phyloP scores from a whole-genome alignment of 129 eudicot genomes.

The Daucus carota region DNA sequence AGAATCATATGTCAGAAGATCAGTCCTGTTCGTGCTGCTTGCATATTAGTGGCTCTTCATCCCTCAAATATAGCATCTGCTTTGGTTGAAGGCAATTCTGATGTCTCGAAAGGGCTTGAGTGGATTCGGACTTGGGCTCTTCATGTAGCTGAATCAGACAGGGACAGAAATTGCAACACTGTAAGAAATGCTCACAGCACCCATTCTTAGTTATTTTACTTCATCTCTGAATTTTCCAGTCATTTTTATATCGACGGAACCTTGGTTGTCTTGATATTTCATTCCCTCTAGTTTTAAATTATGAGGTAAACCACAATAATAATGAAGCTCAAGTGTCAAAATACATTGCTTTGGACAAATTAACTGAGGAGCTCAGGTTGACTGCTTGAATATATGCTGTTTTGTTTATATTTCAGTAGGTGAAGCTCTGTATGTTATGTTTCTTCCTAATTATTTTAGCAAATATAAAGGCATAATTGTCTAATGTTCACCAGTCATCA shows the following conservation, averaged over 20 bases:
- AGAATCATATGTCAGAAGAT: constrained; percentile 82
- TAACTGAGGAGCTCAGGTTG: not conserved
- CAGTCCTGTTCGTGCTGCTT: constrained; percentile 92
- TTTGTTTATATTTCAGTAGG: not conserved
- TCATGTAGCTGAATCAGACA: constrained; percentile 67
- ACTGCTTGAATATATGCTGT: not conserved
- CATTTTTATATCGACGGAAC: not conserved
- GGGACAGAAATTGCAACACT: constrained; percentile 79
- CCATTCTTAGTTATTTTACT: not conserved
- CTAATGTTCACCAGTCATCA: not conserved
- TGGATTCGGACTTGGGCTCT: constrained; percentile 95
- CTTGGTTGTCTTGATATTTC: not conserved
- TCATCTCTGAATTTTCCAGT: not conserved
- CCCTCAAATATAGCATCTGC: constrained; percentile 86
- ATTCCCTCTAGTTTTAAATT: not conserved
- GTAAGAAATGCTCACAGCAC: constrained; percentile 29
- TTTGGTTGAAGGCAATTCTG: constrained; percentile 54
- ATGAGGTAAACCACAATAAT: not conserved
- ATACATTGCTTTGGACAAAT: not conserved
- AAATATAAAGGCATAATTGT: not conserved
- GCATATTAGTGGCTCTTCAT: constrained; percentile 74
- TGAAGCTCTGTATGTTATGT: not conserved
- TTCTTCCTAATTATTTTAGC: not conserved
- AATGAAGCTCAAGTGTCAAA: not conserved
- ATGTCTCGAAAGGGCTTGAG: constrained; percentile 75